Base-by-base conservation (phyloP, 2,329 filamentous ascomycete species). In the Talaromyces sp. region DNA sequence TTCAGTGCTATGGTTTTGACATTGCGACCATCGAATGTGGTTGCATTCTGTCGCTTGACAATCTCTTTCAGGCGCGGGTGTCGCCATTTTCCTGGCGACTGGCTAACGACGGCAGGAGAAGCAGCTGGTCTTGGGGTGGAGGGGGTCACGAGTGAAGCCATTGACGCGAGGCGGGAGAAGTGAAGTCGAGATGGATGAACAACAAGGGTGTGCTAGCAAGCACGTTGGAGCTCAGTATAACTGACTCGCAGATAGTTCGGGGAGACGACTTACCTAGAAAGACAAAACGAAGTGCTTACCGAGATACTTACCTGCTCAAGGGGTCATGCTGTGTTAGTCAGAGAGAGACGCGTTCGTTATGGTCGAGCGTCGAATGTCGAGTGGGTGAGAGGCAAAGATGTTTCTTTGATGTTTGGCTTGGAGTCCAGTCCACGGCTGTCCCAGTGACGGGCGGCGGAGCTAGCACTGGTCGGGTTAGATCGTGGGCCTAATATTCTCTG, bases 31-130 rank as follows among this genome's bases (percentile, higher is more conserved):
- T 88, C 86, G 74, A 98, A 96, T 55, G 83, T 90, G 14, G 87
- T 86, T 21, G 88, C 88, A 74, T 91, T 88, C 72, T 92, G 90
- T 58, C 95, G 87, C 66, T 85, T 84, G 16, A 90, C 87, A 73
- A 99, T 96, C 77, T 98, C 93, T 70, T 92, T 84, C 67, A 97
- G 83, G 66, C 89, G 87, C 37, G 95, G 95, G 75, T 99, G 95
- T 71, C 88, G 86, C 93, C 95, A 99, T 72, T 88, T 91, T 61
- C 93, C 93, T 6, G 91, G 79, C 7, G 78, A 79, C 18, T 73
- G 74, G 8, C 72, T 72, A 56, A 70, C 71, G 50, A 48, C 31
- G 57, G 68, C 64, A 16, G 68, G 65, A 54, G 73, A 68, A 39
- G 69, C 64, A 50, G 73, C 67, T 44, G 69, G 31, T 44, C 56